These are phyloP conservation scores for Eurotiales sp. DNA, from an alignment of 2,329 filamentous ascomycete genomes.

Conservation along the genomic window DNA sequence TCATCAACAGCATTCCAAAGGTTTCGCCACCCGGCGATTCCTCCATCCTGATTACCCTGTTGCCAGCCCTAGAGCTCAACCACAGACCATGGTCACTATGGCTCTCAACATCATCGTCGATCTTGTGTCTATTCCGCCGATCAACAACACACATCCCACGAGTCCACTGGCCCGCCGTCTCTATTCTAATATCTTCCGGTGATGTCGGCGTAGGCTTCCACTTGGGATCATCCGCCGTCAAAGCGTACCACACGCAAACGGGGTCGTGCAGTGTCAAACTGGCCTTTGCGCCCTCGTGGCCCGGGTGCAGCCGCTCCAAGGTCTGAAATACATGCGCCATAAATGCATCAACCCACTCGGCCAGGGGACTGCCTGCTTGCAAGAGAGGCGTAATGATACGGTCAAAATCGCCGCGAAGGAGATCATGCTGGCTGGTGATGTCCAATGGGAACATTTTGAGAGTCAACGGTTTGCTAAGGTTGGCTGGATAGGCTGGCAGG, in stretches of 20 bases:
- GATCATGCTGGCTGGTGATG: conserved; percentile 67
- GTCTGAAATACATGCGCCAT: conserved; percentile 67
- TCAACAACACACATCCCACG: conserved; percentile 87
- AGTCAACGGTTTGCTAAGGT: conserved; percentile 60
- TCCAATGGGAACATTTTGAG: conserved; percentile 72
- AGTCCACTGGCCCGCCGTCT: conserved; percentile 92
- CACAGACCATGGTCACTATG: conserved; percentile 72
- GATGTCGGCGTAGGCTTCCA: conserved; percentile 47
- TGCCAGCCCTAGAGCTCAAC: conserved; percentile 70
- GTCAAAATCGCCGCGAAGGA: conserved; percentile 60
- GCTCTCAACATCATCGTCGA: conserved; percentile 51
- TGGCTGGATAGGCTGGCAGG: conserved; percentile 61
- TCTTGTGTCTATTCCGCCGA: conserved; percentile 52
- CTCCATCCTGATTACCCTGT: conserved; percentile 73
- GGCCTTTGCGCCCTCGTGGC: conserved; percentile 45
- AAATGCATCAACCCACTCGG: conserved; percentile 69
- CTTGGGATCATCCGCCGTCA: conserved; percentile 47
- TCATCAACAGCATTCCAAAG: conserved; percentile 14
- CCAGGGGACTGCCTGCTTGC: conserved; percentile 65
- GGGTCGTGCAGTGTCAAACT: conserved; percentile 72
- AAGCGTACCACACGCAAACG: conserved; percentile 72
- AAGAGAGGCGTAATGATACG: conserved; percentile 54
- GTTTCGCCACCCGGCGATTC: conserved; percentile 36
- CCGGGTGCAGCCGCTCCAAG: conserved; percentile 60
- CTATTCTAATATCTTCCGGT: conserved; percentile 80